A percentile compares a stretch with the other conserved stretches of the same genome.
These are phyloP conservation scores for Rhodosporidiobolus odoratus DNA, from an alignment of 768 basidiomycete genomes.

Conservation along the genomic window DNA sequence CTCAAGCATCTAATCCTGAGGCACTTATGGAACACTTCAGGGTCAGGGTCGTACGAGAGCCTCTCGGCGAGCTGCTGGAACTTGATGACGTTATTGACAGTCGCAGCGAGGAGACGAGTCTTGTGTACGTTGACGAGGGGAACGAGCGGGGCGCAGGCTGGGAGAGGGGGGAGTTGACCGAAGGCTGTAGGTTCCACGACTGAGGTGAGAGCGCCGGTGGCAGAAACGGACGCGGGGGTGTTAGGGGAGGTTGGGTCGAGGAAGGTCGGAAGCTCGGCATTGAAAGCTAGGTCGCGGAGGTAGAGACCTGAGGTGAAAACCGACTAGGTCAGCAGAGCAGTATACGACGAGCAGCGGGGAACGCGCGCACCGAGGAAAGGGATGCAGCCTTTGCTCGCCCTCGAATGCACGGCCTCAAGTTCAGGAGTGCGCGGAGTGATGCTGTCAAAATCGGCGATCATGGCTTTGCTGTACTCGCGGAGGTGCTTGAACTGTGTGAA, in stretches of 20 bases:
- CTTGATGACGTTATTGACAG: constrained; percentile 26
- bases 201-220: constrained; percentile 12
- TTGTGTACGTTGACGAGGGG: constrained; percentile 44
- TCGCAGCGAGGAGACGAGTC: constrained; percentile 33
- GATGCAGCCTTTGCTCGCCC: constrained; percentile 27
- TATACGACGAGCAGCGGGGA: background rate
- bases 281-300: constrained; percentile 39
- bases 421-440: background rate
- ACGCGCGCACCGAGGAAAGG: constrained; percentile 39
- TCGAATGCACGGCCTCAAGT: background rate
- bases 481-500: constrained; percentile 34
- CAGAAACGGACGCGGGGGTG: constrained; percentile 21
- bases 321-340: background rate
- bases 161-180: constrained; percentile 23
- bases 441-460: constrained; percentile 36
- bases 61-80: constrained; percentile 37
- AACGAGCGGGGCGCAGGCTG: constrained; percentile 4
- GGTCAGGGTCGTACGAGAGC: constrained; percentile 32
- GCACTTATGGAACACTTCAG: constrained; percentile 31
- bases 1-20: constrained; percentile 31
- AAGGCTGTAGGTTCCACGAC: constrained; percentile 34
- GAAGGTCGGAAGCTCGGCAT: constrained; percentile 40
- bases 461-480: constrained; percentile 24
- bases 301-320: constrained; percentile 31
- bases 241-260: constrained; percentile 40